A percentile compares a stretch with the other conserved stretches of the same genome.
phyloP scores from a whole-genome alignment of 129 eudicot species.

The Ambrosia trifida region DNA sequence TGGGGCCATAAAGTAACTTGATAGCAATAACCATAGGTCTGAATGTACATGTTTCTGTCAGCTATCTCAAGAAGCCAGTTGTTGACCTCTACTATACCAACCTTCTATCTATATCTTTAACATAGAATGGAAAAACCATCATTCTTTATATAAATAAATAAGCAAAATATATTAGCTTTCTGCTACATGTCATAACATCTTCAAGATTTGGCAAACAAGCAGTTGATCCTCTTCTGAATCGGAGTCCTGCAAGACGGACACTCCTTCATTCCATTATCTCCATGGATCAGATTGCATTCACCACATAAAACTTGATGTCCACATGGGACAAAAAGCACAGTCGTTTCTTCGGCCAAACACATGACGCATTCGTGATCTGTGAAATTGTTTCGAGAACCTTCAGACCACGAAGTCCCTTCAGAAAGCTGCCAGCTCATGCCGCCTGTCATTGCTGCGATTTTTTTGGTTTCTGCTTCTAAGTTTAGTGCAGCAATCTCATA shows the following conservation, averaged over 20 bases:
- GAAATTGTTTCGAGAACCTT: conserved; percentile 32
- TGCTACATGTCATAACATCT: not conserved
- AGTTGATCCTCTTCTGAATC: conserved; percentile 47
- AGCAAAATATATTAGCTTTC: not conserved
- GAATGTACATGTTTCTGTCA: conserved; percentile 20
- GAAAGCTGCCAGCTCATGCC: conserved; percentile 32
- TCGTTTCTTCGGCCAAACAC: conserved; percentile 65
- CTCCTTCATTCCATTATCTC: conserved; percentile 51
- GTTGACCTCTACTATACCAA: conserved; percentile 17
- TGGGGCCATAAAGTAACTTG: conserved; percentile 18
- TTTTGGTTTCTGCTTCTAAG: conserved; percentile 39
- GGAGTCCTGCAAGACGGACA: conserved; percentile 71
- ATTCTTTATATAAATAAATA: not conserved
- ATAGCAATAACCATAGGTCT: not conserved
- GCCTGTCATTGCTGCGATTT: conserved; percentile 47
- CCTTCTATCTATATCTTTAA: conserved; percentile 19
- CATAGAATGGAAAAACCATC: not conserved
- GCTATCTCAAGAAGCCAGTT: conserved; percentile 25
- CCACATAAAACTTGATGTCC: conserved; percentile 69
- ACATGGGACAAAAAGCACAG: conserved; percentile 68
- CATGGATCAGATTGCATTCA: conserved; percentile 54
- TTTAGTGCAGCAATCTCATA: conserved; percentile 39
- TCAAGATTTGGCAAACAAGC: conserved; percentile 35
- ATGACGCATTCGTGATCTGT: conserved; percentile 58
- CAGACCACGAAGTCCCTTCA: conserved; percentile 30